Evolutionary conservation across 805 yeast genomes (phyloP).

Genomic region (Cyberlindnera misumaiensis): DNA sequence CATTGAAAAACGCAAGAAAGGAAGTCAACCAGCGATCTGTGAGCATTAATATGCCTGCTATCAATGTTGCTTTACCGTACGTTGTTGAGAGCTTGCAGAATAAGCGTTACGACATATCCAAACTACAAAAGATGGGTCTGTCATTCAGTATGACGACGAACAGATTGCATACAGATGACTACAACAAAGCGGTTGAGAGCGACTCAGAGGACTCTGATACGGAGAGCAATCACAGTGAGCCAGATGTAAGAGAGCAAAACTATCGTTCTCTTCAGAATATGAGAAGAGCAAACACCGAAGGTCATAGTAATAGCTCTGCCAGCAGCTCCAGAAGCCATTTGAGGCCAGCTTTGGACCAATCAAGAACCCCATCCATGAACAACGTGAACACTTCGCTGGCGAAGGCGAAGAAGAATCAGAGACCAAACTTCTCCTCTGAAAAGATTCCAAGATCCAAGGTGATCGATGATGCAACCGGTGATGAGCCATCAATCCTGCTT

Average conservation of each 20-base stretch:
- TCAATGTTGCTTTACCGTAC: slow-evolving; percentile 25
- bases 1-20: slow-evolving; percentile 50
- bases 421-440: slow-evolving; percentile 65
- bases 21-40: slow-evolving; percentile 2
- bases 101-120: slow-evolving; percentile 41
- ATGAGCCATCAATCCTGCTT: slow-evolving; percentile 57
- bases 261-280: slow-evolving; percentile 4
- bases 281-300: slow-evolving; percentile 6
- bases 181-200: slow-evolving; percentile 17
- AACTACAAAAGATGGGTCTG: slow-evolving; percentile 70
- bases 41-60: slow-evolving; percentile 29
- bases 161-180: slow-evolving; percentile 32
- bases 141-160: slow-evolving; percentile 72
- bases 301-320: not conserved
- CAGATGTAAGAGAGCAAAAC: slow-evolving; percentile 9
- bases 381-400: slow-evolving; percentile 4
- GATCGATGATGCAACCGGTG: slow-evolving; percentile 61
- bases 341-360: not conserved
- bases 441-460: slow-evolving; percentile 65
- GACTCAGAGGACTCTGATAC: slow-evolving; percentile 25
- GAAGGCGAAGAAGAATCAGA: slow-evolving; percentile 22
- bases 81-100: slow-evolving; percentile 19
- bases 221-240: slow-evolving; percentile 18
- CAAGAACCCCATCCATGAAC: not conserved
- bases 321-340: not conserved